Base-by-base conservation (phyloP, 2,329 filamentous ascomycete species). In the Diaporthe sp. region DNA sequence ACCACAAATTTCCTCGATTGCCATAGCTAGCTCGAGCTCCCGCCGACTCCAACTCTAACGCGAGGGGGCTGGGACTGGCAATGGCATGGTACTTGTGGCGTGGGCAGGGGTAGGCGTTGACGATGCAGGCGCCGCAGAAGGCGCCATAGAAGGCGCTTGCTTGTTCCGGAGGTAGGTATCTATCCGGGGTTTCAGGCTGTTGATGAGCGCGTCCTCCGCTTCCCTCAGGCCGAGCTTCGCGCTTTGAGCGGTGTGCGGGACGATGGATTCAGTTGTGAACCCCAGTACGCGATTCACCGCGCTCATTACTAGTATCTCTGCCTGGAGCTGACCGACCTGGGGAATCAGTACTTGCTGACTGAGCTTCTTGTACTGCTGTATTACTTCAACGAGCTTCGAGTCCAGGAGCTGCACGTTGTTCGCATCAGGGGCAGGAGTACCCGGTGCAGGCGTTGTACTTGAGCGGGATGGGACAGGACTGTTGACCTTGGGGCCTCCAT, bases 271-370 rank as follows among this genome's bases (percentile, higher is more conserved):
- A 45, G 86, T 83, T 4, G 86, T 84, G 25, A 89, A 83, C 3
- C 87, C 87, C 9, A 89, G 81, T 3, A 87, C 86, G 30, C 87
- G 86, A 76, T 89, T 85, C 61, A 89, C 87, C 17, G 87, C 87
- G 2, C 87, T 89, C 42, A 89, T 79, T 0, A 88, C 82, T 45
- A 89, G 81, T 15, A 84, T 83, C 77, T 89, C 86, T 17, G 87
- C 85, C 74, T 83, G 84, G 35, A 81, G 81, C 71, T 83, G 82
- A 30, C 86, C 86, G 68, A 84, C 79, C 55, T 83, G 84, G 0
- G 77, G 80, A 55, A 83, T 83, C 58, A 89, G 82, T 1, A 85
- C 83, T 68, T 84, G 83, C 72, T 85, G 80, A 72, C 85, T 87
- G n/a, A 83, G 83, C 17, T 82, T 81, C 76, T 88, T 89, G 82